phyloP scores from a whole-genome alignment of 495 filamentous ascomycete genomes.

The Cenococcum geophilum region DNA sequence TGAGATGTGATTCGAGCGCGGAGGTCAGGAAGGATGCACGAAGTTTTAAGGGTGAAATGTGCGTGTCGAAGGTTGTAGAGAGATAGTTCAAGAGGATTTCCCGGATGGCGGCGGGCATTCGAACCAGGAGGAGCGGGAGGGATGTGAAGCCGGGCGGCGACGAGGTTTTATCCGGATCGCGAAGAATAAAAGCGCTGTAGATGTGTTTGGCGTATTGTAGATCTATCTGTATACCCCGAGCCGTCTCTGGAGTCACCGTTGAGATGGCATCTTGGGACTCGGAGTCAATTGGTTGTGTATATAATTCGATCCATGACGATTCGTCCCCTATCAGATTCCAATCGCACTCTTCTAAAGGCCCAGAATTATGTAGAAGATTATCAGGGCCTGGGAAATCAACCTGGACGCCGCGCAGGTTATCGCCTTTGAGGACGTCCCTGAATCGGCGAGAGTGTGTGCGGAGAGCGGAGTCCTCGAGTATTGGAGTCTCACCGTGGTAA shows the following conservation, averaged over 20 bases:
- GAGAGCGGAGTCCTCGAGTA: conserved; percentile 25
- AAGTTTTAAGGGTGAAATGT: conserved; percentile 28
- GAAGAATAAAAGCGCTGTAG: conserved; percentile 34
- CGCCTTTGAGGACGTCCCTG: conserved; percentile 31
- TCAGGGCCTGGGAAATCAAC: conserved; percentile 24
- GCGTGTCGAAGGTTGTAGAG: conserved; percentile 33
- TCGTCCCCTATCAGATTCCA: conserved; percentile 36
- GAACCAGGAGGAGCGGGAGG: conserved; percentile 34
- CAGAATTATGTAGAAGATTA: conserved; percentile 17
- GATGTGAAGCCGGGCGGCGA: conserved; percentile 29
- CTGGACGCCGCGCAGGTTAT: conserved; percentile 34
- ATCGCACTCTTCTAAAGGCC: conserved; percentile 31
- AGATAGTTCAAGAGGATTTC: conserved; percentile 37
- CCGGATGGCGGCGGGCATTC: conserved; percentile 35
- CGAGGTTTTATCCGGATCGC: conserved; percentile 22
- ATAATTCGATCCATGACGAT: conserved; percentile 26
- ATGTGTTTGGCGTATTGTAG: conserved; percentile 31
- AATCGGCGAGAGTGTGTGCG: conserved; percentile 31
- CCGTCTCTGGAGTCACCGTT: conserved; percentile 11
- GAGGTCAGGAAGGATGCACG: conserved; percentile 29
- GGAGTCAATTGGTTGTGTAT: conserved; percentile 13
- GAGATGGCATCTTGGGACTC: conserved; percentile 14
- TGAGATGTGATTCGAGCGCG: conserved; percentile 29
- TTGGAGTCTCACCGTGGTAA: conserved; percentile 28
- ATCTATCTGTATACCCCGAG: conserved; percentile 31